Evolutionary conservation across 106 monocot species (phyloP).

Genomic region (Allium sativum): DNA sequence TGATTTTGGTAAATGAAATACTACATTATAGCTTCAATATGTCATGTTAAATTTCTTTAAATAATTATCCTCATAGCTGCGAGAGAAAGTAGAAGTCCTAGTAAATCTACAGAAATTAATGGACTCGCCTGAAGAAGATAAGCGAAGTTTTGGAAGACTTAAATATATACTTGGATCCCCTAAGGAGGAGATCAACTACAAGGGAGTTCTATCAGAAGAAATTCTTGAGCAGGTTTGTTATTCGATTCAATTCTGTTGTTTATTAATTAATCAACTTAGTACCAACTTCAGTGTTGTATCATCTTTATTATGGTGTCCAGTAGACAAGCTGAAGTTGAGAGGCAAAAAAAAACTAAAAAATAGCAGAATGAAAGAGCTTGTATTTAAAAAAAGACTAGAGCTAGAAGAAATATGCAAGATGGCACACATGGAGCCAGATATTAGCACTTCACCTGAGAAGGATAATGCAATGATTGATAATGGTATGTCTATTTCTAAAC

Average conservation of each 20-base stretch:
- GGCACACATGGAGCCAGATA: conserved; percentile 81
- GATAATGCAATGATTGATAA: conserved; percentile 73
- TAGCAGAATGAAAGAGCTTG: conserved; percentile 86
- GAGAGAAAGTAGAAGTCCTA: conserved; percentile 51
- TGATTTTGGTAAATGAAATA: not conserved
- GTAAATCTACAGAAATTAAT: conserved; percentile 78
- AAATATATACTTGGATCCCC: conserved; percentile 32
- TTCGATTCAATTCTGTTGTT: not conserved
- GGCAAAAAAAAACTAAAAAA: conserved; percentile 74
- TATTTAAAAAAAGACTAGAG: conserved; percentile 58
- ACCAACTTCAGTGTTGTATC: too few species aligned
- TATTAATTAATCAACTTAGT: too few species aligned
- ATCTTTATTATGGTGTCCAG: not conserved
- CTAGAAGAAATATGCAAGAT: conserved; percentile 79
- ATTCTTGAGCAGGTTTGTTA: conserved; percentile 56
- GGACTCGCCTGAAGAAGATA: conserved; percentile 73
- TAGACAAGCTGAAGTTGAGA: conserved; percentile 59
- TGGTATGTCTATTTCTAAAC: conserved; percentile 12
- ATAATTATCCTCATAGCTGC: conserved; percentile 26
- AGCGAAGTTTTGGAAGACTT: conserved; percentile 39
- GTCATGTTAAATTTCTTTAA: too few species aligned
- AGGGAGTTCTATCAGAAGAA: conserved; percentile 50
- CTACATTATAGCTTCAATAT: not conserved
- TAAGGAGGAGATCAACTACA: conserved; percentile 32
- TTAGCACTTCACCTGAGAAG: conserved; percentile 64